Evolutionary conservation across 2,329 filamentous ascomycete species (phyloP), one percentile per base, ranked within the genome.

Genomic region (Graphilbum fragrans): DNA sequence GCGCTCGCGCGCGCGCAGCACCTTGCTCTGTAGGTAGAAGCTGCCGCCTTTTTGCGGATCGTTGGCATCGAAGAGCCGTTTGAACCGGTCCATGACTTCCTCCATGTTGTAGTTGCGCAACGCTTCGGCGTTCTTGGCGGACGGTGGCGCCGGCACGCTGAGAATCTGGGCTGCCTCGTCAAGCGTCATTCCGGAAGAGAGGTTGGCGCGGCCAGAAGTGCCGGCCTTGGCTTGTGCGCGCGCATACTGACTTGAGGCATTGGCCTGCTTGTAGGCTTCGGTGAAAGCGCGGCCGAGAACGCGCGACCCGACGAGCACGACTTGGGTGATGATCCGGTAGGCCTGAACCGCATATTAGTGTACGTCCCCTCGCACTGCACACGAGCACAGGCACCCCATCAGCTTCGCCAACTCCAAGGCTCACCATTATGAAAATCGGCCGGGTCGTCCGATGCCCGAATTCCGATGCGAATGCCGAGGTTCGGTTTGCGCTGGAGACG

Each of bases 11-110:
- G 92, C 92, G 47, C 92, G 73, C 52, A 96, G 65, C 42, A 98
- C 78, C 67, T 98, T 98, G 71, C 90, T 96, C 65, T 98, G 92
- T 38, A 98, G 71, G 63, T 98, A 98, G 64, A 98, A 98, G 55
- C 87, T 95, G 41, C 92, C 92, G 29, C 92, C 92, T 57, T 94
- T 94, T 62, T 93, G 73, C 11, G 92, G 90, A 50, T 98, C 85
- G 65, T 98, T 98, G 52, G 77, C 68, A 62, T 98, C 92, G 59
- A 95, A 98, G 37, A 98, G 67, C 49, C 82, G 79, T 75, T 96
- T 96, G 72, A 96, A 98, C 41, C 87, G 74, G 52, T 82, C 78
- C 63, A 83, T 80, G 42, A 94, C 79, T 50, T 82, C 72, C 53
- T 88, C 84, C 58, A 88, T 67, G 58, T 90, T 83, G 45, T 50